Percentiles rank a stretch among this genome's conserved stretches.
Evolutionary conservation across 192 early-diverging fungal species (phyloP).

Genomic region (Chytriomyces sp.): DNA sequence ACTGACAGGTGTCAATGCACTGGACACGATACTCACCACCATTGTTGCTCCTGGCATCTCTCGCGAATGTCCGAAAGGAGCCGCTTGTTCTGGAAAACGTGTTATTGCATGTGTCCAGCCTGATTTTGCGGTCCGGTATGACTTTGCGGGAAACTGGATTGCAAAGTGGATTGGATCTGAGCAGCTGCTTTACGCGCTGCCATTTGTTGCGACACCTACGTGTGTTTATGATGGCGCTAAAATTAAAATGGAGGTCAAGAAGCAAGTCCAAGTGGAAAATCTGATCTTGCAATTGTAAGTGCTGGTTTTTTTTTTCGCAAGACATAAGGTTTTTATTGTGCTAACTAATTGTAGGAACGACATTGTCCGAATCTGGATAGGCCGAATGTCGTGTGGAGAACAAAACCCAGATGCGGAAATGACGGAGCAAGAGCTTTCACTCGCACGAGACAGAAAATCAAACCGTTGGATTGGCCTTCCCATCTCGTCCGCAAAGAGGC

Average conservation of each 20-base stretch:
- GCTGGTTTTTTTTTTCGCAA: not conserved
- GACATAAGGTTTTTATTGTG: not conserved
- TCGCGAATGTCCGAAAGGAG: conserved; percentile 46
- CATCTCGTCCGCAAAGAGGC: conserved; percentile 37
- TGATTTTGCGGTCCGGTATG: conserved; percentile 37
- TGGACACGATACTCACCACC: conserved; percentile 16
- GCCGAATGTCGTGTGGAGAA: conserved; percentile 19
- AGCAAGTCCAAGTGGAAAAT: conserved; percentile 29
- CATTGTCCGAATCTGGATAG: conserved; percentile 34
- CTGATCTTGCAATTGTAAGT: conserved; percentile 32
- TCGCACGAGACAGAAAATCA: not conserved
- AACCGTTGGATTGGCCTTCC: conserved; percentile 50
- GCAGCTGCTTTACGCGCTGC: not conserved
- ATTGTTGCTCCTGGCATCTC: conserved; percentile 38
- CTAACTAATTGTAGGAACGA: conserved; percentile 14
- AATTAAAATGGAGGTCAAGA: conserved; percentile 34
- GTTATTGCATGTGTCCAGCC: conserved; percentile 44
- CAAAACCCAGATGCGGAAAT: conserved; percentile 21
- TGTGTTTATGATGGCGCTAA: conserved; percentile 48
- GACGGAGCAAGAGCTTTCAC: conserved; percentile 12
- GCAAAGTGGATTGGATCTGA: not conserved
- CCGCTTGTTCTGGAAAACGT: conserved; percentile 44
- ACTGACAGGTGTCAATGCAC: not conserved
- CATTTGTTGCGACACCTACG: conserved; percentile 10
- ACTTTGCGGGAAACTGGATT: no score